These are phyloP conservation scores for Cyphellophora europaea DNA, from an alignment of 2,329 filamentous ascomycete genomes.

Conservation along the genomic window DNA sequence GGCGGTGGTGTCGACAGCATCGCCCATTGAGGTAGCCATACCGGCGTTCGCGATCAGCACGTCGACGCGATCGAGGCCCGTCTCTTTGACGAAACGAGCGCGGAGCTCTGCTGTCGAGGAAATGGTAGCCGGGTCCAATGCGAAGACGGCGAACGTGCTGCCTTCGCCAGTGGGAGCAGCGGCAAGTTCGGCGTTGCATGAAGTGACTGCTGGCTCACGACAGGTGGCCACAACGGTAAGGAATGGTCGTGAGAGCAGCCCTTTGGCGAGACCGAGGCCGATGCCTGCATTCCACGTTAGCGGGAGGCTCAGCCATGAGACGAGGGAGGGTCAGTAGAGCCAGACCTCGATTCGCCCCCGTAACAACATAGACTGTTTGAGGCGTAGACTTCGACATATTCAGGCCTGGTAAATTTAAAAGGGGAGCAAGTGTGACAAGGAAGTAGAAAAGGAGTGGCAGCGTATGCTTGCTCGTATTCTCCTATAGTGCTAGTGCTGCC, in stretches of 20 bases:
- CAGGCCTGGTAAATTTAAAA: too few species aligned
- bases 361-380: background rate
- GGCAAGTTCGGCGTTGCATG: constrained; percentile 2
- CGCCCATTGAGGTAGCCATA: background rate
- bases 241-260: constrained; percentile 13
- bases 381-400: background rate
- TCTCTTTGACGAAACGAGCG: too few species aligned
- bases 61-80: constrained; percentile 2
- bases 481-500: too few species aligned
- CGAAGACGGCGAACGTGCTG: constrained; percentile 14
- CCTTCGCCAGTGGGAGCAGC: constrained; percentile 1
- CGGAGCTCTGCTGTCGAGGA: too few species aligned
- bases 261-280: constrained; percentile 16
- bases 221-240: constrained; percentile 18
- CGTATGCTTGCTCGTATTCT: too few species aligned
- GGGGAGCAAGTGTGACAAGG: too few species aligned
- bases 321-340: too few species aligned
- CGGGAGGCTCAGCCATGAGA: too few species aligned
- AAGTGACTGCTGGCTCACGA: too few species aligned
- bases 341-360: background rate
- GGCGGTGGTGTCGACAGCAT: constrained; percentile 7
- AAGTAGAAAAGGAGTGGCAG: too few species aligned
- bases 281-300: constrained; percentile 12
- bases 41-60: constrained; percentile 2
- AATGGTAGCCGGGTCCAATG: constrained; percentile 15